Evolutionary conservation across 73 alveolate genomes (phyloP).

Genomic region (Paramecium tetraurelia): DNA sequence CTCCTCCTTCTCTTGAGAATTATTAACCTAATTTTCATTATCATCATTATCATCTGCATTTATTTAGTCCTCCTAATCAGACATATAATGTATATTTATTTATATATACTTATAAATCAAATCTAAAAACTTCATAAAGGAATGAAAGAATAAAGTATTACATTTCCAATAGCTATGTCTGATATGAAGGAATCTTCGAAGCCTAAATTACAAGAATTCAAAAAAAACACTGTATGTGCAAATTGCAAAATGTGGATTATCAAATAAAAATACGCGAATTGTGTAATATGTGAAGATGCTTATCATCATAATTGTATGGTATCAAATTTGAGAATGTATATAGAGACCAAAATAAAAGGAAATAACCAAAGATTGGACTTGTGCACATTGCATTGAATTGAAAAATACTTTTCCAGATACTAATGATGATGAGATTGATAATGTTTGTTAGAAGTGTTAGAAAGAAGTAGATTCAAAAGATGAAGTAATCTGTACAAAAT

Average conservation of each 20-base stretch:
- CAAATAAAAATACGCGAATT: neutral
- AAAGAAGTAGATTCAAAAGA: neutral
- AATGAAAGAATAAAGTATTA: neutral
- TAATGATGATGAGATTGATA: neutral
- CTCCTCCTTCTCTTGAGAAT: neutral
- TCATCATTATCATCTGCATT: neutral
- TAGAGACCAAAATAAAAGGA: neutral
- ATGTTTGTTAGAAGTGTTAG: neutral
- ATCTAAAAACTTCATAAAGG: neutral
- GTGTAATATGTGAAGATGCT: slow-evolving; percentile 57
- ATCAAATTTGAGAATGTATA: neutral
- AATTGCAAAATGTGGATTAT: neutral
- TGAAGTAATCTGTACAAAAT: neutral
- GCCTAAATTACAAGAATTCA: neutral
- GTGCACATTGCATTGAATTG: neutral
- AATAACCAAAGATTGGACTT: neutral
- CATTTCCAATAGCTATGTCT: neutral
- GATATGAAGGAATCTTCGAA: neutral
- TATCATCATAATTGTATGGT: slow-evolving; percentile 55
- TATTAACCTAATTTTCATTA: neutral
- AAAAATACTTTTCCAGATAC: neutral
- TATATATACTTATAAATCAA: neutral
- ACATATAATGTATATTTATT: neutral
- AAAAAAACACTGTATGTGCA: neutral
- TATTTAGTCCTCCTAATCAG: neutral